These are phyloP conservation scores for Cutaneotrichosporon spelunceum DNA, from an alignment of 1,284 basidiomycete genomes.

Conservation along the genomic window DNA sequence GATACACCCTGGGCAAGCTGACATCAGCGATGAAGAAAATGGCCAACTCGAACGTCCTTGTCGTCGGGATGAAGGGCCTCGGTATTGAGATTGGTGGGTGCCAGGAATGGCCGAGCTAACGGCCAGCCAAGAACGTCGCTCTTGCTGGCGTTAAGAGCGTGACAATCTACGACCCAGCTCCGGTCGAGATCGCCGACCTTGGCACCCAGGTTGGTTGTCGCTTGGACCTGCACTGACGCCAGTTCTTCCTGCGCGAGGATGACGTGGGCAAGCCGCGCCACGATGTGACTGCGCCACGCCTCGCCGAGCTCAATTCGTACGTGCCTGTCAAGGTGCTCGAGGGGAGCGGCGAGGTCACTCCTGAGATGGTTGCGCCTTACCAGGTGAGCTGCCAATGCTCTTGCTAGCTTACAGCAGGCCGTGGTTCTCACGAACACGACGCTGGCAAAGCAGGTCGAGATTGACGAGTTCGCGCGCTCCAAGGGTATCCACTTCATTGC, in stretches of 20 bases:
- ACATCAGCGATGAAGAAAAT: conserved; percentile 93
- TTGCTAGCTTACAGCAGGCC: conserved; percentile 56
- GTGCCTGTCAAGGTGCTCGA: conserved; percentile 83
- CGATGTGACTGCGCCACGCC: conserved; percentile 77
- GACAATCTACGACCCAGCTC: conserved; percentile 90
- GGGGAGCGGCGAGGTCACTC: conserved; percentile 68
- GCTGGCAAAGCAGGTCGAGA: conserved; percentile 80
- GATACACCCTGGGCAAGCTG: background rate
- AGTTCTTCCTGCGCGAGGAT: conserved; percentile 91
- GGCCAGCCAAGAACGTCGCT: conserved; percentile 88
- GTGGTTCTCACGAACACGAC: conserved; percentile 82
- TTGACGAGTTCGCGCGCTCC: conserved; percentile 88
- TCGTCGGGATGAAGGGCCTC: conserved; percentile 88
- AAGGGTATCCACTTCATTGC: conserved; percentile 90
- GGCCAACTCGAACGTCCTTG: conserved; percentile 92
- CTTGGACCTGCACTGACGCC: conserved; percentile 18
- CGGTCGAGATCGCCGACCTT: conserved; percentile 79
- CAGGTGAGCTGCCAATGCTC: conserved; percentile 59
- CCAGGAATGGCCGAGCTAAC: conserved; percentile 2
- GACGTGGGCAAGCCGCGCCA: conserved; percentile 88
- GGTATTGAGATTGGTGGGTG: conserved; percentile 88
- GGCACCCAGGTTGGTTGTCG: conserved; percentile 72
- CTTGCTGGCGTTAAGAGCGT: conserved; percentile 98
- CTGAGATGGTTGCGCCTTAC: conserved; percentile 78
- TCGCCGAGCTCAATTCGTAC: conserved; percentile 94